Evolutionary conservation across 805 yeast genomes (phyloP), one percentile per base, ranked within the genome.

Genomic region (Kodamaea neixiangensis): DNA sequence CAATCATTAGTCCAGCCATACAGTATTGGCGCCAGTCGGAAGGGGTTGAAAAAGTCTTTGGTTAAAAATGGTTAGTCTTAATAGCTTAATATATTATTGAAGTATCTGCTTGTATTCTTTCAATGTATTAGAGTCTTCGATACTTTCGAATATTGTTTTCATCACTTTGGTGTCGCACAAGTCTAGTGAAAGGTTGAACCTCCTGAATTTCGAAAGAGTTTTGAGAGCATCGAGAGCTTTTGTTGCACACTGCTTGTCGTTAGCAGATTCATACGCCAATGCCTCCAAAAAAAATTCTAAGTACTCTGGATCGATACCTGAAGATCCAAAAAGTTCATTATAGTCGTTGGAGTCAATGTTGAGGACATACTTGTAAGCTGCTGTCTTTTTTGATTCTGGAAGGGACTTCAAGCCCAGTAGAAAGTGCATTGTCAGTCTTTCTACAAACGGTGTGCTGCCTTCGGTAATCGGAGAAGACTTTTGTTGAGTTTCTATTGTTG

Each of bases 281-380:
- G 86, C 78, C 22, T 77, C 79, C 7, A 82, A 45, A 49, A 70
- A 76, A 52, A 80, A 76, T n/a, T 67, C 68, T 6, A 83, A 61
- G 51, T 78, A 73, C 10, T 74, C 78, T 0, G 76, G 57, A 35
- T 83, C 87, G 1, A 83, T 61, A 1, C 84, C 85, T 7, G 77
- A 71, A 3, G 58, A 48, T 6, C 60, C 56, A 49, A 79, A 82
- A 1, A 77, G 52, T 9, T 58, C 57, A 1, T 53, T 14, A 37
- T 71, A 68, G 1, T 61, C 59, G 0, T 51, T 42, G 0, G 67
- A 43, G 1, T 65, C 53, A 1, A 79, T 34, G 2, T 51, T 47
- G 4, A 79, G 51, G 1, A 78, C 66, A 51, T 73, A 77, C 10
- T 55, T 43, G 49, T 74, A 77, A 2, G 77, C 75, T 2, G 54